Percentiles rank a stretch among this genome's conserved stretches.
phyloP scores from a whole-genome alignment of 495 filamentous ascomycete species.

The Penicillium pulvis region DNA sequence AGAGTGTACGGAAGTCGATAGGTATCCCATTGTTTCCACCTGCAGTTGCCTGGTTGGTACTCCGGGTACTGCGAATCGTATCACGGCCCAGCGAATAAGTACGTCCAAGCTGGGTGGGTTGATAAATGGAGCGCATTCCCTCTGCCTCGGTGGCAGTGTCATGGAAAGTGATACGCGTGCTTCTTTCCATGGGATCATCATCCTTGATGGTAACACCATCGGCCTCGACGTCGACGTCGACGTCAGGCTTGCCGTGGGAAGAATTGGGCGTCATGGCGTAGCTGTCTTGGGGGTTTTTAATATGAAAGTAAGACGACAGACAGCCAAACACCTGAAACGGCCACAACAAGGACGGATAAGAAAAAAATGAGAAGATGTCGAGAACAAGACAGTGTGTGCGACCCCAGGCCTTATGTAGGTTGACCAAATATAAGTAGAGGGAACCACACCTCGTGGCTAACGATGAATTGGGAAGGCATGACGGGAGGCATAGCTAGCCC shows the following conservation, averaged over 20 bases:
- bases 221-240: slow-evolving; percentile 23
- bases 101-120: slow-evolving; percentile 19
- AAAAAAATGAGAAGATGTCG: background rate
- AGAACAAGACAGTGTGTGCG: slow-evolving; percentile 2
- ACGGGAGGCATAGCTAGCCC: background rate
- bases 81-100: slow-evolving; percentile 29
- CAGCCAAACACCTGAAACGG: slow-evolving; percentile 18
- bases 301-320: slow-evolving; percentile 7
- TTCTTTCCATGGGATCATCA: slow-evolving; percentile 22
- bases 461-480: slow-evolving; percentile 19
- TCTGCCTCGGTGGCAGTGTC: slow-evolving; percentile 21
- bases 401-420: slow-evolving; percentile 18
- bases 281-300: slow-evolving; percentile 1
- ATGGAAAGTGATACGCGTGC: slow-evolving; percentile 27
- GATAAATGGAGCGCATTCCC: slow-evolving; percentile 26
- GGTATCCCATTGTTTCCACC: slow-evolving; percentile 31
- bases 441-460: slow-evolving; percentile 1
- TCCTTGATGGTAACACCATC: slow-evolving; percentile 13
- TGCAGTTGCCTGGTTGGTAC: slow-evolving; percentile 11
- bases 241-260: slow-evolving; percentile 8
- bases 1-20: slow-evolving; percentile 50
- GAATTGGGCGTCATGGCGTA: slow-evolving; percentile 13
- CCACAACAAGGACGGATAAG: slow-evolving; percentile 10
- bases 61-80: slow-evolving; percentile 22
- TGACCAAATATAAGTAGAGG: background rate